Conservation (phyloP, 2,329 filamentous ascomycete species). For the Cephalotrichum gorgonifer region DNA sequence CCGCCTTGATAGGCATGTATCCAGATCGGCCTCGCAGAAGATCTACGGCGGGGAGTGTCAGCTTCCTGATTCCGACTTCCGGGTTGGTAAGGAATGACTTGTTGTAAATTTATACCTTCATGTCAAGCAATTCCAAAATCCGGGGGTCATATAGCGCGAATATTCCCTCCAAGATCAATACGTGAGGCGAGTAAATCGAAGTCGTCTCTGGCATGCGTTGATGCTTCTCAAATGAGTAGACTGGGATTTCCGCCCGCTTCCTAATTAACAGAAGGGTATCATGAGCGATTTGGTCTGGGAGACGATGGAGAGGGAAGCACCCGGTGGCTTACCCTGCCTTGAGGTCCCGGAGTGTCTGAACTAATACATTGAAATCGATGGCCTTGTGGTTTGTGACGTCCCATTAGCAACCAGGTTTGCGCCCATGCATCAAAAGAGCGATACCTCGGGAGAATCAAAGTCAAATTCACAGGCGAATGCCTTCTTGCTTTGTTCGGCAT, state of each 20-base stretch:
- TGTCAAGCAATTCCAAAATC: slow-evolving; percentile 77
- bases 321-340: slow-evolving; percentile 67
- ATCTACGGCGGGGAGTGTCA: slow-evolving; percentile 40
- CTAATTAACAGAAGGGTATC: slow-evolving; percentile 29
- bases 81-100: too few species aligned
- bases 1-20: slow-evolving; percentile 83
- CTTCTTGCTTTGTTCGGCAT: slow-evolving; percentile 62
- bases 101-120: slow-evolving; percentile 53
- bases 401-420: not conserved
- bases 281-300: not conserved
- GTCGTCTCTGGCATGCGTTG: slow-evolving; percentile 69
- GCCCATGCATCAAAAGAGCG: slow-evolving; percentile 4
- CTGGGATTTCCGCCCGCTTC: slow-evolving; percentile 79
- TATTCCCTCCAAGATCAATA: slow-evolving; percentile 90
- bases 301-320: not conserved
- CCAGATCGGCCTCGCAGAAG: slow-evolving; percentile 91
- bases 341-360: slow-evolving; percentile 69
- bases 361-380: slow-evolving; percentile 85
- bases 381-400: slow-evolving; percentile 44
- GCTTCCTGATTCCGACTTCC: not conserved
- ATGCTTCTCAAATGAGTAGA: slow-evolving; percentile 94
- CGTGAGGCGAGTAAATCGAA: slow-evolving; percentile 90
- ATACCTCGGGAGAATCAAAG: slow-evolving; percentile 77
- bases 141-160: slow-evolving; percentile 85
- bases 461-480: slow-evolving; percentile 91